Percentiles rank a stretch among this genome's conserved stretches.
phyloP scores from a whole-genome alignment of 139 green algal species.

The Coccomyxa sp. region DNA sequence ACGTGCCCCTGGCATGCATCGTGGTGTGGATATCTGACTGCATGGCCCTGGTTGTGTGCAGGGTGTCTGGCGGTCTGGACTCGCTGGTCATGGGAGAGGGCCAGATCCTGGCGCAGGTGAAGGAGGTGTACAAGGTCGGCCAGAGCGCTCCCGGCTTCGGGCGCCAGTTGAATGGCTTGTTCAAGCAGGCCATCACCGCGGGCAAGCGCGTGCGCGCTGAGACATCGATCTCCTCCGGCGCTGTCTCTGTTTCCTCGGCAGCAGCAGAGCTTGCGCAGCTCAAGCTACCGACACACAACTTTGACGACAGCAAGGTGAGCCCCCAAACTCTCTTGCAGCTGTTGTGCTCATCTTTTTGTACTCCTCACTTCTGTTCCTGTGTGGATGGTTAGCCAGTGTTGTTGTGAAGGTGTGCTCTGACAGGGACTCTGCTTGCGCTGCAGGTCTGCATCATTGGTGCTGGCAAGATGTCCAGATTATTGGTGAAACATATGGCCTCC shows the following conservation, averaged over 20 bases:
- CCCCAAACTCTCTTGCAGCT: background rate
- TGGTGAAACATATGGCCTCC: slow-evolving; percentile 96
- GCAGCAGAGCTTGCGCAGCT: slow-evolving; percentile 95
- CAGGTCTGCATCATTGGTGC: slow-evolving; percentile 94
- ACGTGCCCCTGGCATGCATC: background rate
- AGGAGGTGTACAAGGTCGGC: slow-evolving; percentile 92
- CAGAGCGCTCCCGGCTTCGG: slow-evolving; percentile 90
- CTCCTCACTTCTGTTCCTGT: no score
- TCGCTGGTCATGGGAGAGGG: slow-evolving; percentile 98
- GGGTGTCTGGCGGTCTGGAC: slow-evolving; percentile 91
- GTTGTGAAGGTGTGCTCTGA: background rate
- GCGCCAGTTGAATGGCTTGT: slow-evolving; percentile 95
- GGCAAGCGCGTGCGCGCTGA: slow-evolving; percentile 96
- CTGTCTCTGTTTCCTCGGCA: slow-evolving; percentile 92
- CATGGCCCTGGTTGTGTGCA: background rate
- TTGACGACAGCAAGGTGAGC: slow-evolving; percentile 57
- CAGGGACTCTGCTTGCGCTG: background rate
- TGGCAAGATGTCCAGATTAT: slow-evolving; percentile 95
- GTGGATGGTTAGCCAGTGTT: background rate
- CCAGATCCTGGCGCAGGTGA: slow-evolving; percentile 98
- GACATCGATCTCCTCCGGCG: slow-evolving; percentile 89
- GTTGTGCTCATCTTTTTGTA: no score
- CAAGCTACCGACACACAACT: slow-evolving; percentile 90
- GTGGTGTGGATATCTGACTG: background rate
- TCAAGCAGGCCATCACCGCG: slow-evolving; percentile 97